A percentile compares a stretch with the other conserved stretches of the same genome.
phyloP scores from a whole-genome alignment of 345 rosid genomes.

The Aethionema arabicum region DNA sequence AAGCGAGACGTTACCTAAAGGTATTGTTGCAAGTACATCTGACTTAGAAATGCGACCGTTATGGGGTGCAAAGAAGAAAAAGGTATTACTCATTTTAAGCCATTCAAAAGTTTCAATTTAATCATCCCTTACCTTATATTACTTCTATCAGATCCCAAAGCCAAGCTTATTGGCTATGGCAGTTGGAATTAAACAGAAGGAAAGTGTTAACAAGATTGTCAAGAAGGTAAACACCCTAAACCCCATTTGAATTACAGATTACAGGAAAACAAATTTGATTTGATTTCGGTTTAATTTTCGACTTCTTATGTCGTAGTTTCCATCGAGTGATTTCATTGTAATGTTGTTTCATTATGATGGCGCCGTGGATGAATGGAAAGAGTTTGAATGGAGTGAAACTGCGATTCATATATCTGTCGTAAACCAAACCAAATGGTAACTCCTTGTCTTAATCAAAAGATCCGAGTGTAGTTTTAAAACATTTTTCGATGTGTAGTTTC shows the following conservation, averaged over 20 bases:
- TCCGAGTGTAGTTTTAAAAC: background rate
- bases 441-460: background rate
- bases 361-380: constrained; percentile 64
- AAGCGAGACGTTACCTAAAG: constrained; percentile 59
- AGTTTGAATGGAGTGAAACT: constrained; percentile 59
- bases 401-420: constrained; percentile 67
- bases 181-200: constrained; percentile 66
- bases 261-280: background rate
- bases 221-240: constrained; percentile 47
- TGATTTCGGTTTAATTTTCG: constrained; percentile 5
- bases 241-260: background rate
- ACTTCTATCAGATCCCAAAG: constrained; percentile 44
- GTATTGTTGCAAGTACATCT: constrained; percentile 60
- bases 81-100: constrained; percentile 33
- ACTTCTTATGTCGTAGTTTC: constrained; percentile 47
- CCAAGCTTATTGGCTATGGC: constrained; percentile 71
- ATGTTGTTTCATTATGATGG: constrained; percentile 90
- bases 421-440: constrained; percentile 83
- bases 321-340: constrained; percentile 50
- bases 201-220: constrained; percentile 63
- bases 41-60: constrained; percentile 68
- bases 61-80: constrained; percentile 46
- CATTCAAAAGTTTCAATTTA: constrained; percentile 3
- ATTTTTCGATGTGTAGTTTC: background rate
- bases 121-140: background rate